Evolutionary conservation across 2,329 filamentous ascomycete species (phyloP), one percentile per base, ranked within the genome.

Genomic region (Penicillium sp.): DNA sequence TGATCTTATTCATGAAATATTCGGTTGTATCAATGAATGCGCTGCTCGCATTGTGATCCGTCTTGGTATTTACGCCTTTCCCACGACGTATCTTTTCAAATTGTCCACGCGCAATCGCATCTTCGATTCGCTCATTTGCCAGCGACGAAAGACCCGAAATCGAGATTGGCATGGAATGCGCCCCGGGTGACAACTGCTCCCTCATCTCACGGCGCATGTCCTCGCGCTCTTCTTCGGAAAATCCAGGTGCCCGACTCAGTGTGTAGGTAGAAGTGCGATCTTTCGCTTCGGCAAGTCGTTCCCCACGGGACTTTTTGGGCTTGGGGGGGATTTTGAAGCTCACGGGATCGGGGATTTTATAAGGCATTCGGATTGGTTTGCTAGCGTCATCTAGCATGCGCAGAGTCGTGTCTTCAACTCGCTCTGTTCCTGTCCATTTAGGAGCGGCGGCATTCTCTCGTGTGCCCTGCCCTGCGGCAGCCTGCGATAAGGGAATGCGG

Each of bases 1-100:
- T 97, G 79, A 97, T 97, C 76, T 95, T 94, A 76, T 99, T 97
- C 88, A 97, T 89, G 66, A 97, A 90, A 72, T 97, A 97, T 74
- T 97, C 93, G 0, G 94, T 97, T 0, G 93, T 97, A 69, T 97
- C 91, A 55, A 97, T 85, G 68, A 96, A 97, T 0, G 94, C 92
- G 64, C 89, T 95, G 64, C 88, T 88, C 1, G 90, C 89, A 62
- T 90, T 86, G 49, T 89, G 79, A 64, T 97, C 92, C n/a, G 88
- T 79, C 71, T 92, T 85, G 1, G 73, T 72, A 57, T 78, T 75
- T n/a, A 93, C 81, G 6, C 85, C 87, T 64, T 88, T 88, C 0
- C 93, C 93, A 2, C 92, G 82, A 8, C 85, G 86, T 13, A 99
- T 88, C 64, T 95, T 88, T 70, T 85, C 84, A 76, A 99, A 97